Base-by-base conservation (phyloP, 345 rosid genomes). In the Isatis tinctoria region DNA sequence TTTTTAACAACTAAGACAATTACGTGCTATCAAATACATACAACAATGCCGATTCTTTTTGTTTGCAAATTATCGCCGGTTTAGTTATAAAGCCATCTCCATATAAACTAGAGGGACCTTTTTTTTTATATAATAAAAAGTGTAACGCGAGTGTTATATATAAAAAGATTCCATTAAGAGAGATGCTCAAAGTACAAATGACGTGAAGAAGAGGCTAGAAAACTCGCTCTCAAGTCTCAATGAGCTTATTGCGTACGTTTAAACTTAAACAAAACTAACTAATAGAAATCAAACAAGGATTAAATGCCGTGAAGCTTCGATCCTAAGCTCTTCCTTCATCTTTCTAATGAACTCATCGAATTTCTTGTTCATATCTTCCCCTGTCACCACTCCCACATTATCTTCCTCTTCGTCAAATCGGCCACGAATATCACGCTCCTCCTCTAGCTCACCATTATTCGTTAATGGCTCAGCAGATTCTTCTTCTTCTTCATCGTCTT, bases 341-440 rank as follows among this genome's bases (percentile, higher is more conserved):
- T 83, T 94, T 60, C 89, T 86, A 4, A 94, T 94, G 66, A 94
- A 94, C 65, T 94, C 98, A 13, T 94, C 98, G 43, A 91, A 90
- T 62, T 82, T 94, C 81, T 84, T 90, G 82, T 90, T 88, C 57
- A 94, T 58, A 5, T 91, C 97, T 43, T 87, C 96, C 32, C 83
- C 83, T 41, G 82, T 87, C 67, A 89, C 10, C 80, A 53, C 47
- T 35, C 66, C 87, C 59, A 75, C 78, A 43, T 53, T 79, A 33
- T 75, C 82, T 39, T 43, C 74, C 17, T 78, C 84, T 22, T 63
- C 79, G 5, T 76, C 2, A 33, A 26, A 32, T 4, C 39, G 53
- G 9, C 32, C 70, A 10, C 30, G 67, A 20, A 14, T 27, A 33
- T 62, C 77, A 45, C 70, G 59, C 18, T 65, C 74, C 63, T 65